phyloP scores from a whole-genome alignment of 2,329 filamentous ascomycete genomes.

The Ophiostoma pallidulum region DNA sequence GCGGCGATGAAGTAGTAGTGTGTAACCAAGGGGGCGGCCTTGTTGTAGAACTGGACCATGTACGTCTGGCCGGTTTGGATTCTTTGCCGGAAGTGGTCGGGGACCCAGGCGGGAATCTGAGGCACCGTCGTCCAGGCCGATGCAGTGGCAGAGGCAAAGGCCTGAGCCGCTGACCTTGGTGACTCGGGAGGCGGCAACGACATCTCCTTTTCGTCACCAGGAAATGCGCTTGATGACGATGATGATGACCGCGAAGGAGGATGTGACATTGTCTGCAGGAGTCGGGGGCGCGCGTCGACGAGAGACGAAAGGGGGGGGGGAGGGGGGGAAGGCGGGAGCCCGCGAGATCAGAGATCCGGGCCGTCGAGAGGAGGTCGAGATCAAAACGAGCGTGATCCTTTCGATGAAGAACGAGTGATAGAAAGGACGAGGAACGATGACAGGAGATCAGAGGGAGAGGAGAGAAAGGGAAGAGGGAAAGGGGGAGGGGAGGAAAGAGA shows the following conservation, averaged over 20 bases:
- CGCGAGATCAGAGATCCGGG: conserved; percentile 1
- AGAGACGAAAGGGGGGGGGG: neutral
- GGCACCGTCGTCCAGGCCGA: conserved; percentile 1
- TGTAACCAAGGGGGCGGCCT: neutral
- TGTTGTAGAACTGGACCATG: neutral
- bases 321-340: neutral
- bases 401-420: no score
- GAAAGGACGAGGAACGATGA: no score
- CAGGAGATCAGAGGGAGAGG: neutral
- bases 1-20: neutral
- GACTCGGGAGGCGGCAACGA: conserved; percentile 13
- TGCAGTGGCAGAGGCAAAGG: conserved; percentile 9
- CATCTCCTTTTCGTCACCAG: conserved; percentile 12
- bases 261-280: conserved; percentile 12
- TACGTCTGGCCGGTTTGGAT: conserved; percentile 3
- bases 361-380: neutral
- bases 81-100: neutral
- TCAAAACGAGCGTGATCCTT: neutral
- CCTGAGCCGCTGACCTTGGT: conserved; percentile 5
- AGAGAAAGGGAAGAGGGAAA: conserved; percentile 1
- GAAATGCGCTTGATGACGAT: no score
- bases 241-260: conserved; percentile 15
- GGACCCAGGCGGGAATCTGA: conserved; percentile 6
- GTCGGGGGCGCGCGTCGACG: neutral
- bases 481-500: neutral